Evolutionary conservation across 306 rosid genomes (phyloP), one percentile per base, ranked within the genome.

Genomic region (Oemleria cerasiformis): DNA sequence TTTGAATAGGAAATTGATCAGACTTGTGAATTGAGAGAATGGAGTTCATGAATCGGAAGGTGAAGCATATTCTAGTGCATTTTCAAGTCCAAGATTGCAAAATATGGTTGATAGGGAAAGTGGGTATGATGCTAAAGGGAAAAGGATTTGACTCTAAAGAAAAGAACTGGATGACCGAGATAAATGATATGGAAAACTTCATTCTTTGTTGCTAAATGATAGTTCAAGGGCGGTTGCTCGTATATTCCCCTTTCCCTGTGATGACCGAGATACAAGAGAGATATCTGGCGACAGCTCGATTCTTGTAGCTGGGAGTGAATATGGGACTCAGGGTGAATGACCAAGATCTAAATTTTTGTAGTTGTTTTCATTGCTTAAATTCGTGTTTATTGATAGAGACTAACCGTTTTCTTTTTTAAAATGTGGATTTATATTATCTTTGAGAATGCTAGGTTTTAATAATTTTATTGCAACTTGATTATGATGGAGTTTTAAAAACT

Each of bases 151-250:
- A 69, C 75, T 77, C 17, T 73, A 71, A 89, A 85, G 87, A 81
- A 85, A 25, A 87, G 85, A 83, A 61, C 89, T 4, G 92, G 86
- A n/a, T n/a, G n/a, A n/a, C n/a, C n/a, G n/a, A n/a, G n/a, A n/a
- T n/a, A n/a, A n/a, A n/a, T n/a, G n/a, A n/a, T 68, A 63, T 60
- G 86, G 79, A 54, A 88, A 76, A 42, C 68, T 77, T 12, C 61
- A 83, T 73, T 61, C 67, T 38, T 76, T 66, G 72, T 57, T 49
- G 59, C 44, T 60, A 70, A 55, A 41, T 55, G 72, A 68, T 19
- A n/a, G 64, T 63, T 75, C 50, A 20, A 54, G 9, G 34, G 42
- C 76, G 7, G 42, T 38, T 68, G 63, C 51, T 75, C 47, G 55
- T 58, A 14, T 73, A 72, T 53, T 20, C 55, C 38, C 57, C 51